Conservation (phyloP, 148 eudicot genomes). For the Camellia japonica region DNA sequence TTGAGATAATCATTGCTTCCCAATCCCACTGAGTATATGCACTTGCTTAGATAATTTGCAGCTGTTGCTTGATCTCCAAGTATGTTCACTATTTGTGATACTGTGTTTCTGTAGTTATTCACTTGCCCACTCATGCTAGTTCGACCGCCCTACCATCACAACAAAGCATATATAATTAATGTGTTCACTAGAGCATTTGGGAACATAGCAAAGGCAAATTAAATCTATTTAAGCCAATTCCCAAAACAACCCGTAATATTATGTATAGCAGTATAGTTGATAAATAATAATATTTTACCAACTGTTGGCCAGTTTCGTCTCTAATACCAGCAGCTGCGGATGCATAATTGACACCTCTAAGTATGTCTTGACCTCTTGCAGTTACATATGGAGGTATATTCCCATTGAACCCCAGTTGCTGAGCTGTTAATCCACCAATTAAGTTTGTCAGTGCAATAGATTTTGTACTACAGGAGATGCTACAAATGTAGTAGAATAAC, state of each 20-base stretch:
- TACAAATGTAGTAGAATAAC: too few species aligned
- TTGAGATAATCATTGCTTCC: slow-evolving; percentile 64
- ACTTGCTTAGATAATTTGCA: slow-evolving; percentile 37
- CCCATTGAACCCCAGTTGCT: slow-evolving; percentile 38
- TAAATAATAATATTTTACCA: slow-evolving; percentile 25
- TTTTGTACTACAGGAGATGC: too few species aligned
- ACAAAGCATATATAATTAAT: too few species aligned
- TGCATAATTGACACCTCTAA: slow-evolving; percentile 54
- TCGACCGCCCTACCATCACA: slow-evolving; percentile 13
- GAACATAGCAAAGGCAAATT: too few species aligned
- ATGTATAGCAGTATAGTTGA: too few species aligned
- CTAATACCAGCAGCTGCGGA: slow-evolving; percentile 70
- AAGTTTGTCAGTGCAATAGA: too few species aligned
- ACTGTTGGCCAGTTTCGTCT: slow-evolving; percentile 57
- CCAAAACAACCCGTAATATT: too few species aligned
- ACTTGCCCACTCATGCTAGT: slow-evolving; percentile 41
- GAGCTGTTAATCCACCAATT: slow-evolving; percentile 26
- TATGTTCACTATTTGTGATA: slow-evolving; percentile 44
- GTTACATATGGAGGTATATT: slow-evolving; percentile 40
- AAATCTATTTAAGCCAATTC: too few species aligned
- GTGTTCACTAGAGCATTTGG: too few species aligned
- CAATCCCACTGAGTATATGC: slow-evolving; percentile 49
- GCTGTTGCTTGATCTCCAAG: slow-evolving; percentile 39
- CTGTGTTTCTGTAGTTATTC: slow-evolving; percentile 40
- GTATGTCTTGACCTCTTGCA: slow-evolving; percentile 33